A percentile compares a stretch with the other conserved stretches of the same genome.
phyloP scores from a whole-genome alignment of 2,329 filamentous ascomycete species.

The Aaosphaeria arxii region DNA sequence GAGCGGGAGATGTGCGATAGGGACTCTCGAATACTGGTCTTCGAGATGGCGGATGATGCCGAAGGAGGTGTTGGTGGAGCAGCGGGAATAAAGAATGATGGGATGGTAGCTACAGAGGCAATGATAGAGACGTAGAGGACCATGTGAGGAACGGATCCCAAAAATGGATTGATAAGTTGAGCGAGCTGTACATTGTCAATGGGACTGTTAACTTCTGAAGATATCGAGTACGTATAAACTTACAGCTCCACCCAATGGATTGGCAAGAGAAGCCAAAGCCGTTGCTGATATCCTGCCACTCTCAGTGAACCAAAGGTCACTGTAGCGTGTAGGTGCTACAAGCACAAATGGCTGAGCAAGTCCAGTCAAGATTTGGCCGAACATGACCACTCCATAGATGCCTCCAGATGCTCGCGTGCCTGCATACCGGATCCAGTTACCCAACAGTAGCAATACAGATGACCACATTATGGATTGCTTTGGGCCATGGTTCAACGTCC shows the following conservation, averaged over 20 bases:
- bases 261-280: constrained; percentile 78
- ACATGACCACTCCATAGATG: constrained; percentile 74
- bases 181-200: constrained; percentile 46
- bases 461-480: constrained; percentile 73
- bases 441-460: constrained; percentile 70
- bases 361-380: constrained; percentile 87
- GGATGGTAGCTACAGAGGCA: constrained; percentile 65
- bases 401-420: constrained; percentile 60
- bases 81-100: constrained; percentile 77
- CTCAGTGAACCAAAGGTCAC: constrained; percentile 91
- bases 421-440: constrained; percentile 89
- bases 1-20: constrained; percentile 51
- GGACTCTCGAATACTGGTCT: constrained; percentile 53
- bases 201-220: constrained; percentile 1
- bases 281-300: constrained; percentile 82
- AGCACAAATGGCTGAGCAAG: constrained; percentile 91
- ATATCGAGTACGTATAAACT: constrained; percentile 9
- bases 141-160: constrained; percentile 76
- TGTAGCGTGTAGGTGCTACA: constrained; percentile 84
- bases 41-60: constrained; percentile 58
- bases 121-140: constrained; percentile 84
- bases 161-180: constrained; percentile 76
- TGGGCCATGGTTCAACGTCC: constrained; percentile 75
- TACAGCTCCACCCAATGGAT: constrained; percentile 84
- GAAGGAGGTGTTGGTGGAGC: constrained; percentile 74